Evolutionary conservation across 495 filamentous ascomycete genomes (phyloP), one percentile per base, ranked within the genome.

Genomic region (Neurospora sp.): DNA sequence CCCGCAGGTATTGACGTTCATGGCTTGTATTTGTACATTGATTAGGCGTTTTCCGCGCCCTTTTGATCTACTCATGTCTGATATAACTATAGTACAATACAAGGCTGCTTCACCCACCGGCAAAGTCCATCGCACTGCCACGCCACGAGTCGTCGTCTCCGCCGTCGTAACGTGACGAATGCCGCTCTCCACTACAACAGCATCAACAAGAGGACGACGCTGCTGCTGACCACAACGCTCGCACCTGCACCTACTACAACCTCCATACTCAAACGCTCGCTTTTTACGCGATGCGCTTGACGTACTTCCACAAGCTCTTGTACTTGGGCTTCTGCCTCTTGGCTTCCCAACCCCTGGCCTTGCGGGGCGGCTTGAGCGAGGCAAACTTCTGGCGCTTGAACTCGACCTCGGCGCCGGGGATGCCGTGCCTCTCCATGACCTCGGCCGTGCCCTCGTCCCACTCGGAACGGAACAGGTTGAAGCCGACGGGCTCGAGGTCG

Each of bases 361-460:
- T 85, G 82, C 83, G 80, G 20, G 85, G 84, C 31, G 78, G 80
- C 83, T 89, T 89, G 72, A 87, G 77, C 68, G 85, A 82, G 71
- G 78, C 75, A 71, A 88, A 78, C 70, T 81, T 91, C 84, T 91
- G 90, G 79, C 89, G 87, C 83, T 89, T 91, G 80, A 96, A 94
- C 84, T 97, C 93, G 71, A 97, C 79, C 77, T 97, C 91, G 72
- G 90, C 89, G 22, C 92, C 92, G 44, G 87, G 85, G 70, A 94
- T 84, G 70, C 89, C 90, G 73, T 92, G 89, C 79, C 91, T 83
- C 80, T 88, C 83, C 95, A 99, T 98, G 72, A 99, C 93, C 44
- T 85, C 89, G 73, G 87, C 89, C 42, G 91, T 99, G 71, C 88
- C 87, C 48, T 93, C 92, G 80, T 99, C 96, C 93, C 94, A 99